These are phyloP conservation scores for Leptographium wingfieldii DNA, from an alignment of 2,329 filamentous ascomycete genomes.

Conservation along the genomic window DNA sequence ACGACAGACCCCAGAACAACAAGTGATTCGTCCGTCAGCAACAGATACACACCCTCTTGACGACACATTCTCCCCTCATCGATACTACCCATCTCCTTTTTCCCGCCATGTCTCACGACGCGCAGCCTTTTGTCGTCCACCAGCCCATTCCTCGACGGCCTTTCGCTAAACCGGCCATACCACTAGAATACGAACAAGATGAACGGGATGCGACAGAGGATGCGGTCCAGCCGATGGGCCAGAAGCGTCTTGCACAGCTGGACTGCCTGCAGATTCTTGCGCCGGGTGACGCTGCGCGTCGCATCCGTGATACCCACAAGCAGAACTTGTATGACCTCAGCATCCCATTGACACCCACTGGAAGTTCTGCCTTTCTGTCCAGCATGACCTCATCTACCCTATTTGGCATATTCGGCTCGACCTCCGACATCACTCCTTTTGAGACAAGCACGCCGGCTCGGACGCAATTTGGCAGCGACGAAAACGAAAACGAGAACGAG, in stretches of 20 bases:
- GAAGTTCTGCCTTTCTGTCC: constrained; percentile 43
- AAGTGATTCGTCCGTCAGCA: background rate
- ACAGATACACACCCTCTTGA: background rate
- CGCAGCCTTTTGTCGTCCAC: background rate
- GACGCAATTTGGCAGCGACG: constrained; percentile 1
- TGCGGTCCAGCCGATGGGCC: background rate
- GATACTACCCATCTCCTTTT: background rate
- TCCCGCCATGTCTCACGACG: background rate
- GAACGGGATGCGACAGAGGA: background rate
- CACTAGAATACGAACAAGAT: background rate
- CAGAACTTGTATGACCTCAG: background rate
- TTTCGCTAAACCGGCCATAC: background rate
- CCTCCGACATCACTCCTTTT: constrained; percentile 27
- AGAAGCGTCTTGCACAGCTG: background rate
- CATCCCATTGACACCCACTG: background rate
- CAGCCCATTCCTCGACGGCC: background rate
- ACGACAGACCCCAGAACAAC: too few species aligned
- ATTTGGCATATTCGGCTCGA: constrained; percentile 68
- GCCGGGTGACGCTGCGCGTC: background rate
- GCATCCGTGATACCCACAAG: background rate
- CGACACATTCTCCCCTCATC: background rate
- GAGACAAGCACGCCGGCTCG: constrained; percentile 48
- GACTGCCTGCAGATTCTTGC: background rate
- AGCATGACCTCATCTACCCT: constrained; percentile 86
- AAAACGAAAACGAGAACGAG: background rate